These are phyloP conservation scores for Sarcocystis neurona DNA, from an alignment of 169 alveolate species.

Conservation along the genomic window DNA sequence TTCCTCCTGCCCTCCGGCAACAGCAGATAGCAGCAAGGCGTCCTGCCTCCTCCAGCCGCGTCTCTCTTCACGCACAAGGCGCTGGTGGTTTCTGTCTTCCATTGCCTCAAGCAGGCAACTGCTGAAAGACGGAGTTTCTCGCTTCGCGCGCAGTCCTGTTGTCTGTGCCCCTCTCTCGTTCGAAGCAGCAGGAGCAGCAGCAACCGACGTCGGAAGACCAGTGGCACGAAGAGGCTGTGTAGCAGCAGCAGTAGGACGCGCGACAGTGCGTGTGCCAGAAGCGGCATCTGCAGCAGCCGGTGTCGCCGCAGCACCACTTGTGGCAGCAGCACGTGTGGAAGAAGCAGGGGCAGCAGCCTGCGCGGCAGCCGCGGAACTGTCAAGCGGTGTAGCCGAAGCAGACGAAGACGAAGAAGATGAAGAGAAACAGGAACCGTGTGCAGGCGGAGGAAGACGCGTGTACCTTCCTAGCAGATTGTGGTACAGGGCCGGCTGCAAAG, in stretches of 20 bases:
- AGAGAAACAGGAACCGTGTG: no score
- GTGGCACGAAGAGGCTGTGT: no score
- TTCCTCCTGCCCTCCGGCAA: not conserved
- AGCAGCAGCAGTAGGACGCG: no score
- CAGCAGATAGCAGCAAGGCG: not conserved
- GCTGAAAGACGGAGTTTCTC: not conserved
- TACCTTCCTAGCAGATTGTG: not conserved
- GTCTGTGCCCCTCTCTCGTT: no score
- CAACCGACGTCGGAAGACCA: no score
- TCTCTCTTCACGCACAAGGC: not conserved
- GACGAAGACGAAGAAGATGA: not conserved
- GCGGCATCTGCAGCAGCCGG: no score
- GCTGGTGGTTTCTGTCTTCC: not conserved
- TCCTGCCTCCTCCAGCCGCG: not conserved
- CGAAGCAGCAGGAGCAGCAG: no score
- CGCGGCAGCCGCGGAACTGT: not conserved
- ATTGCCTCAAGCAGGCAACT: not conserved
- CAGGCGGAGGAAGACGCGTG: not conserved
- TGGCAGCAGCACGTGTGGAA: no score
- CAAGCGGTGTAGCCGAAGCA: not conserved
- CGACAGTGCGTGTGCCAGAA: no score
- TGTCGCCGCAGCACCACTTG: no score
- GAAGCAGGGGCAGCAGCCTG: no score
- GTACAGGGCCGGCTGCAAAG: slow-evolving; percentile 17
- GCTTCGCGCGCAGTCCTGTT: no score